phyloP scores from a whole-genome alignment of 1,284 basidiomycete species.

The Mycosarcoma maydis region DNA sequence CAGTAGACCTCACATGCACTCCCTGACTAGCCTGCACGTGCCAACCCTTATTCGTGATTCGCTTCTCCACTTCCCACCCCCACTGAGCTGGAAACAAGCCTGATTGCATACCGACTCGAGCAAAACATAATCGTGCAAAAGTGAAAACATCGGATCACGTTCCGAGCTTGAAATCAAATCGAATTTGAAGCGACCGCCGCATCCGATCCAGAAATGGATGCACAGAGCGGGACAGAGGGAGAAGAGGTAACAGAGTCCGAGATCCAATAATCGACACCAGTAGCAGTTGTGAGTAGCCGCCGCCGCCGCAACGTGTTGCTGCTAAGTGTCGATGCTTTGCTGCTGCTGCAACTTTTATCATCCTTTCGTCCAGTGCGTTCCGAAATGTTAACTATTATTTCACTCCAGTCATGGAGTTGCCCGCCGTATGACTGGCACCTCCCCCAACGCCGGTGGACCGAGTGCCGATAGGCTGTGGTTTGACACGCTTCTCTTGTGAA shows the following conservation, averaged over 20 bases:
- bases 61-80: too few species aligned
- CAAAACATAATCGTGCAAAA: neutral
- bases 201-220: neutral
- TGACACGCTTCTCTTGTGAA: conserved; percentile 24
- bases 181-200: neutral
- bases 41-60: too few species aligned
- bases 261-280: conserved; percentile 14
- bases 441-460: neutral
- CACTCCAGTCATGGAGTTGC: conserved; percentile 12
- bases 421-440: neutral
- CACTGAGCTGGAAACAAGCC: too few species aligned
- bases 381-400: conserved; percentile 12
- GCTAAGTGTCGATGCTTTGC: neutral
- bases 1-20: too few species aligned
- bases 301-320: neutral
- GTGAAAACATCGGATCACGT: neutral
- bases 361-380: conserved; percentile 31
- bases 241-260: conserved; percentile 12
- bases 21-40: too few species aligned
- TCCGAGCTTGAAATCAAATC: neutral
- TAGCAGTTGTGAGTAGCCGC: neutral
- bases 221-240: neutral
- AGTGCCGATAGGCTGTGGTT: conserved; percentile 43
- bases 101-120: neutral
- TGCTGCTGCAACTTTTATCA: neutral